These are phyloP conservation scores for Yarrowia sp. DNA, from an alignment of 805 yeast species.

Conservation along the genomic window DNA sequence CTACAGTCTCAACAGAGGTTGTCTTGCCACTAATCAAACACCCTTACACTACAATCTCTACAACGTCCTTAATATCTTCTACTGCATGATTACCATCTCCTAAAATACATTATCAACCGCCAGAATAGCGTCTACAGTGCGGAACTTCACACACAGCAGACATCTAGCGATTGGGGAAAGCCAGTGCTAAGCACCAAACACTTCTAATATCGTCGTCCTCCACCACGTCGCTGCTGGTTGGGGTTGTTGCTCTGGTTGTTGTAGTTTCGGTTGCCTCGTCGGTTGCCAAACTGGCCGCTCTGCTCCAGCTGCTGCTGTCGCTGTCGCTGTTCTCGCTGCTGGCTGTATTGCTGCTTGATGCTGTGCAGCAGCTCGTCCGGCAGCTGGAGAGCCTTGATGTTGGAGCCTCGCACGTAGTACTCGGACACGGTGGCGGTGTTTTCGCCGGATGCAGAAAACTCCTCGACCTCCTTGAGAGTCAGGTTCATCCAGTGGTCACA, in stretches of 20 bases:
- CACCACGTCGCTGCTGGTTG: slow-evolving; percentile 28
- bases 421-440: slow-evolving; percentile 64
- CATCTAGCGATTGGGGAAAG: slow-evolving; percentile 15
- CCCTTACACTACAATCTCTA: too few relatives aligned
- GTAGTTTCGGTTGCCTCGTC: slow-evolving; percentile 29
- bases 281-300: slow-evolving; percentile 28
- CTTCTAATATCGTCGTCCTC: slow-evolving; percentile 40
- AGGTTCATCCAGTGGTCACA: slow-evolving; percentile 97
- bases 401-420: slow-evolving; percentile 70
- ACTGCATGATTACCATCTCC: neutral
- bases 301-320: slow-evolving; percentile 29
- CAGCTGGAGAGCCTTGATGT: slow-evolving; percentile 45
- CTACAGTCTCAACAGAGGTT: too few relatives aligned
- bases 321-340: slow-evolving; percentile 30
- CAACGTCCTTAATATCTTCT: too few relatives aligned
- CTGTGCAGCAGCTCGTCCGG: slow-evolving; percentile 43
- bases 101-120: slow-evolving; percentile 25
- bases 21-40: too few relatives aligned
- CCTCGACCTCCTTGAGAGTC: slow-evolving; percentile 72
- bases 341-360: slow-evolving; percentile 38
- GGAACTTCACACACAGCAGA: slow-evolving; percentile 19
- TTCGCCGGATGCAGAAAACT: slow-evolving; percentile 49
- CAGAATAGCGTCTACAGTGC: neutral
- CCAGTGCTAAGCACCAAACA: slow-evolving; percentile 26
- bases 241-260: slow-evolving; percentile 28